Evolutionary conservation across 2,329 filamentous ascomycete genomes (phyloP).

Genomic region (Neophaeococcomyces mojaviensis): DNA sequence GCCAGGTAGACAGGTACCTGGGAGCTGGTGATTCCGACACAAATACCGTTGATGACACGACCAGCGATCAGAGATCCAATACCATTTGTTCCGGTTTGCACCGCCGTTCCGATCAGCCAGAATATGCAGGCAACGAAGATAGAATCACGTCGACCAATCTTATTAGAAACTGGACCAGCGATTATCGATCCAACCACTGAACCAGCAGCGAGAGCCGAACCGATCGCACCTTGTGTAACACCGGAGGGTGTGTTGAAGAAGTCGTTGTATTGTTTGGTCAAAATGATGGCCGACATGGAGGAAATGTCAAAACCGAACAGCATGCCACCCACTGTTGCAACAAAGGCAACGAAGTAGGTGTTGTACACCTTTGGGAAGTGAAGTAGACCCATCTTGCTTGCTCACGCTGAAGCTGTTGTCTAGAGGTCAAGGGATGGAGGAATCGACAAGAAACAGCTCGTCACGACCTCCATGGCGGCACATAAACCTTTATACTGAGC

Average conservation of each 20-base stretch:
- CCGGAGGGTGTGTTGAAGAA: constrained; percentile 47
- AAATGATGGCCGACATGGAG: constrained; percentile 48
- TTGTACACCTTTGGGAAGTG: too few relatives aligned
- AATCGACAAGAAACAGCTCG: too few relatives aligned
- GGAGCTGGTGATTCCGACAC: constrained; percentile 37
- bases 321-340: constrained; percentile 47
- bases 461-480: too few relatives aligned
- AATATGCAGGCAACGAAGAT: constrained; percentile 43
- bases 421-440: too few relatives aligned
- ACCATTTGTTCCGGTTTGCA: too few relatives aligned
- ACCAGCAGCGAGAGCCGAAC: constrained; percentile 43
- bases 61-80: constrained; percentile 17
- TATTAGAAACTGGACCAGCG: constrained; percentile 41
- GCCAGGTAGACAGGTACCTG: constrained; percentile 39
- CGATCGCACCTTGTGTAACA: constrained; percentile 45
- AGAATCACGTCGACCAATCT: constrained; percentile 39
- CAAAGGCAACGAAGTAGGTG: constrained; percentile 45
- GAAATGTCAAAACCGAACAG: constrained; percentile 53
- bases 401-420: too few relatives aligned
- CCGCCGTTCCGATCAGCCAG: too few relatives aligned
- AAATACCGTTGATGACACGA: constrained; percentile 25
- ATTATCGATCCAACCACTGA: constrained; percentile 42
- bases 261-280: constrained; percentile 41
- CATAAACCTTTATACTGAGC: too few relatives aligned
- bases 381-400: too few relatives aligned